These are phyloP conservation scores for Mycena belliarum DNA, from an alignment of 768 basidiomycete genomes.

Conservation along the genomic window DNA sequence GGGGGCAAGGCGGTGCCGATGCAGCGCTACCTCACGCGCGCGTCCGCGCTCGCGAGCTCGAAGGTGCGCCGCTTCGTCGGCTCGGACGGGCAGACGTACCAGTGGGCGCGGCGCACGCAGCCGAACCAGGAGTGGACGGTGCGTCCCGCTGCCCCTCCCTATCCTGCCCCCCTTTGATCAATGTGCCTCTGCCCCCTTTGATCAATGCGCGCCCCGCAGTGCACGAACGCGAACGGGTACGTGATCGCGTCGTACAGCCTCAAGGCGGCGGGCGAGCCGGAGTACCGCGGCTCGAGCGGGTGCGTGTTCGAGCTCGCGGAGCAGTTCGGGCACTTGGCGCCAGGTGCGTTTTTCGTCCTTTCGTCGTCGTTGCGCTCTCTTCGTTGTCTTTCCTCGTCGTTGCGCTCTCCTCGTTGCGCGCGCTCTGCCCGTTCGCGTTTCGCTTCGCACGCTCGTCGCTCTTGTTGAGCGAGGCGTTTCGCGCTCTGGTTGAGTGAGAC, in stretches of 20 bases:
- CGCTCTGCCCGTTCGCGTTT: too few relatives aligned
- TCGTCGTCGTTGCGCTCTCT: slow-evolving; percentile 1
- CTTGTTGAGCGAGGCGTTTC: too few relatives aligned
- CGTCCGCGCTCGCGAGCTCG: slow-evolving; percentile 37
- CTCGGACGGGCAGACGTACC: slow-evolving; percentile 61
- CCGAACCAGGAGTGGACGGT: slow-evolving; percentile 68
- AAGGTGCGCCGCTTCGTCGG: slow-evolving; percentile 54
- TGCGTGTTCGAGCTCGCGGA: slow-evolving; percentile 67
- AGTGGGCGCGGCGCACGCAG: slow-evolving; percentile 53
- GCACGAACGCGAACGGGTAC: slow-evolving; percentile 50
- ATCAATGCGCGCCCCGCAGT: slow-evolving; percentile 50
- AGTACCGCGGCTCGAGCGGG: slow-evolving; percentile 55
- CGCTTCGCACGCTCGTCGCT: too few relatives aligned
- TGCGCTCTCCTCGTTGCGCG: too few relatives aligned
- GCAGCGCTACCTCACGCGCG: slow-evolving; percentile 52
- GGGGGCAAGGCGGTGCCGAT: slow-evolving; percentile 43
- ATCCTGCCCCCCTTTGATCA: background rate
- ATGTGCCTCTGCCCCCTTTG: too few relatives aligned
- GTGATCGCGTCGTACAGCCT: slow-evolving; percentile 63
- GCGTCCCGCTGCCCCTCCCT: slow-evolving; percentile 27
- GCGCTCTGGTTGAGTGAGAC: too few relatives aligned
- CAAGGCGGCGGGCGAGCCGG: slow-evolving; percentile 55
- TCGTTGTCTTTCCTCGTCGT: too few relatives aligned
- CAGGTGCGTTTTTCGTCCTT: slow-evolving; percentile 43
- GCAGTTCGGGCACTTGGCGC: slow-evolving; percentile 52